Conservation (phyloP, 192 early-diverging fungal species). For the Obelidium mucronatum region DNA sequence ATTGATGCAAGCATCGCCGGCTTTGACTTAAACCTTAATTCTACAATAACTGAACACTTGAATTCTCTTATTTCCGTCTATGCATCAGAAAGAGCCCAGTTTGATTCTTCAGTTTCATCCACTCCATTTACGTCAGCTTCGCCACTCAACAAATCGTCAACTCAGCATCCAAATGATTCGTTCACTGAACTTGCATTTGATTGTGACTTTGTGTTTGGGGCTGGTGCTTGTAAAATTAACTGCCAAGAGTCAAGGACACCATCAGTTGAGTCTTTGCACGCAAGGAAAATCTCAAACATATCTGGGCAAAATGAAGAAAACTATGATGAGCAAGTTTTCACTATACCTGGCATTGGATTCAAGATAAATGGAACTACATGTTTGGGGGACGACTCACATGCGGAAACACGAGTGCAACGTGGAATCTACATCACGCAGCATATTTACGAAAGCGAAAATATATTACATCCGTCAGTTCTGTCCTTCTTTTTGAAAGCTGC, state of each 20-base stretch:
- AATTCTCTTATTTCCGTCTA: constrained; percentile 71
- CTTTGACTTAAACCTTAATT: constrained; percentile 77
- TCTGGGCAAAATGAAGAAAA: background rate
- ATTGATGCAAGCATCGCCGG: constrained; percentile 70
- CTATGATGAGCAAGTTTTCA: constrained; percentile 39
- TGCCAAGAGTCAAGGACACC: background rate
- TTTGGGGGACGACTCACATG: constrained; percentile 37
- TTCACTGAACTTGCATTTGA: constrained; percentile 27
- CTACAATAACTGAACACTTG: constrained; percentile 69
- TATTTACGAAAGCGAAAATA: constrained; percentile 66
- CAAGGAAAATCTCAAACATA: background rate
- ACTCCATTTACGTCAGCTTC: background rate
- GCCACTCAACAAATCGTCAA: background rate
- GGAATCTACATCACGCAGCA: constrained; percentile 27
- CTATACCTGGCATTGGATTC: constrained; percentile 47
- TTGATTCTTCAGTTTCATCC: background rate
- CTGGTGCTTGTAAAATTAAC: constrained; percentile 23
- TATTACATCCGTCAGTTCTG: constrained; percentile 72
- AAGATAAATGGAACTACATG: constrained; percentile 43
- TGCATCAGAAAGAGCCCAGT: constrained; percentile 57
- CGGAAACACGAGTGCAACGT: background rate
- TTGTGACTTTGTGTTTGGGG: constrained; percentile 27
- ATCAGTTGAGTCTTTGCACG: constrained; percentile 1
- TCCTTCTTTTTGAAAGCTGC: constrained; percentile 74
- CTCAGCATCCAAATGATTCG: background rate